phyloP scores from a whole-genome alignment of 1,284 basidiomycete genomes.

The Fomitopsis palustris region DNA sequence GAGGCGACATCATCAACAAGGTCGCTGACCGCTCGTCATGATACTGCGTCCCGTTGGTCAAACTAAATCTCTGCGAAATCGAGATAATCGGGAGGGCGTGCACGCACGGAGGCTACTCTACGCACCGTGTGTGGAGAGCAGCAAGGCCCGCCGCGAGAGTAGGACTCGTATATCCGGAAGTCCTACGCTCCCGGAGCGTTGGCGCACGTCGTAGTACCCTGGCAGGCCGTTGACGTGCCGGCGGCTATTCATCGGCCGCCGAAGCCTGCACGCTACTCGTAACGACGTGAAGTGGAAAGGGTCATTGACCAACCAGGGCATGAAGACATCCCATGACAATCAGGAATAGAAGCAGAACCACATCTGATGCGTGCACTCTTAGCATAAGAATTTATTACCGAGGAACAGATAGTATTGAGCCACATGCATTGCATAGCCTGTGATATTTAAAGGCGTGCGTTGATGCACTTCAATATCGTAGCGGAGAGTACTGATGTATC shows the following conservation, averaged over 20 bases:
- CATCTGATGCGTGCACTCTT: background rate
- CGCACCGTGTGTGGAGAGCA: too few species aligned
- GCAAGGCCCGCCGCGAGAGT: background rate
- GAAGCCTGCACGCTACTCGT: background rate
- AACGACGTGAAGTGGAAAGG: too few species aligned
- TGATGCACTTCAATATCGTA: background rate
- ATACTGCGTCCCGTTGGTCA: background rate
- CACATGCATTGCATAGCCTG: background rate
- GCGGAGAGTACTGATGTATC: background rate
- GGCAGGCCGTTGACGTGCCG: background rate
- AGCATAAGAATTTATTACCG: background rate
- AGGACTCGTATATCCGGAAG: background rate
- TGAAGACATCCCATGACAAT: background rate
- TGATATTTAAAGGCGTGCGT: background rate
- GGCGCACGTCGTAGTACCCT: too few species aligned
- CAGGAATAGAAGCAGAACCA: background rate
- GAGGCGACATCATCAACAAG: background rate
- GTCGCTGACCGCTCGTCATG: background rate
- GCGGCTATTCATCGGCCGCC: background rate
- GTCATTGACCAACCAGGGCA: too few species aligned
- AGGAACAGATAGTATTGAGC: background rate
- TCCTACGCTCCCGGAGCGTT: background rate
- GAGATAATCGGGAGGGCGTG: background rate
- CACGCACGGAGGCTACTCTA: background rate
- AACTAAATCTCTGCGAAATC: background rate